Percentiles rank a stretch among this genome's conserved stretches.
phyloP scores from a whole-genome alignment of 148 eudicot genomes.

The Pharnaceum exiguum region DNA sequence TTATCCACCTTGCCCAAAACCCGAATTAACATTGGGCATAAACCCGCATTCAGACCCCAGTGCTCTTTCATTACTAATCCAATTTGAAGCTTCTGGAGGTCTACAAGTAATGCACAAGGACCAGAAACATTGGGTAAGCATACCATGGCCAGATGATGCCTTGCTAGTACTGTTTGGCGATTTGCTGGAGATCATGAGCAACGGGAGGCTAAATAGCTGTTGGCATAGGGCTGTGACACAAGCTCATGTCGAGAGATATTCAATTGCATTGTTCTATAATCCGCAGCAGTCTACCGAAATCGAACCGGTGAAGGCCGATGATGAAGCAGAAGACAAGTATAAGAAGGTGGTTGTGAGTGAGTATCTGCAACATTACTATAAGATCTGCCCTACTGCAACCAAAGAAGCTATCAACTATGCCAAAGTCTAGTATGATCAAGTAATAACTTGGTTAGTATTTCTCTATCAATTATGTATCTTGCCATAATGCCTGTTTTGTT shows the following conservation, averaged over 20 bases:
- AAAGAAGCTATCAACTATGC: slow-evolving; percentile 17
- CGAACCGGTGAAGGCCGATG: slow-evolving; percentile 9
- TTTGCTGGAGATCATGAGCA: slow-evolving; percentile 28
- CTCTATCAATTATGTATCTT: too few relatives aligned
- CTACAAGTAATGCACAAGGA: slow-evolving; percentile 20
- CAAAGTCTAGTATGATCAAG: slow-evolving; percentile 2
- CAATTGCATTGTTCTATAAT: slow-evolving; percentile 22
- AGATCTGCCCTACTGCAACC: slow-evolving; percentile 8
- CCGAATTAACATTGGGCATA: slow-evolving; percentile 16
- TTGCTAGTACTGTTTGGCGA: slow-evolving; percentile 18
- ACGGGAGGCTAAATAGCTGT: slow-evolving; percentile 13
- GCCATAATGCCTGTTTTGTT: too few relatives aligned
- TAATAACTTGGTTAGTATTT: too few relatives aligned
- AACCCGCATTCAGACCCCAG: slow-evolving; percentile 15
- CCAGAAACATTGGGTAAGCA: slow-evolving; percentile 9
- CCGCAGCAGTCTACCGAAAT: slow-evolving; percentile 14
- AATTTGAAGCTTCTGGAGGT: slow-evolving; percentile 17
- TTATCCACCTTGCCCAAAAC: slow-evolving; percentile 24
- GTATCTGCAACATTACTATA: slow-evolving; percentile 17
- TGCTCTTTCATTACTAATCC: slow-evolving; percentile 15
- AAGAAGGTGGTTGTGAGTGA: slow-evolving; percentile 27
- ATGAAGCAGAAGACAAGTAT: neutral
- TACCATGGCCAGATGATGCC: slow-evolving; percentile 22
- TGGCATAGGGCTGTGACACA: slow-evolving; percentile 23
- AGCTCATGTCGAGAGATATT: slow-evolving; percentile 17